Percentiles rank a stretch among this genome's conserved stretches.
phyloP scores from a whole-genome alignment of 2,329 filamentous ascomycete species.

The Zopfia rhizophila region DNA sequence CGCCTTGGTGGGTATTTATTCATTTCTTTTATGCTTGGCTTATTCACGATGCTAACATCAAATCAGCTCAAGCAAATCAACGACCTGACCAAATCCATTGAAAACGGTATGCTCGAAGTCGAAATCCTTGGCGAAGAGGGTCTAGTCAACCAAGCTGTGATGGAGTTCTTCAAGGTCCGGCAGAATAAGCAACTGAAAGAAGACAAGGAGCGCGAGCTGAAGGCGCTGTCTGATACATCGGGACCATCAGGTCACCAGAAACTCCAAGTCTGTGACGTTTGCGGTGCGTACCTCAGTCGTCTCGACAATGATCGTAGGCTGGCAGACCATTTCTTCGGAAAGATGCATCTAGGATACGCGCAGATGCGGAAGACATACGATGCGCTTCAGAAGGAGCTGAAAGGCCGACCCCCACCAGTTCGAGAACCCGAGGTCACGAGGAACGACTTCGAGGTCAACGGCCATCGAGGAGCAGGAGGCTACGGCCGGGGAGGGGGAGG shows the following conservation, averaged over 20 bases:
- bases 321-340: slow-evolving; percentile 98
- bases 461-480: slow-evolving; percentile 33
- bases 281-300: slow-evolving; percentile 90
- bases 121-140: slow-evolving; percentile 84
- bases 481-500: slow-evolving; percentile 18
- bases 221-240: slow-evolving; percentile 88
- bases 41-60: slow-evolving; percentile 23
- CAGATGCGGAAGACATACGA: slow-evolving; percentile 97
- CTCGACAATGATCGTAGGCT: slow-evolving; percentile 94
- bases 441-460: slow-evolving; percentile 36
- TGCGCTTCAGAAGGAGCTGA: slow-evolving; percentile 85
- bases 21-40: not conserved
- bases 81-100: slow-evolving; percentile 81
- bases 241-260: slow-evolving; percentile 97
- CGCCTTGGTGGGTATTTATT: slow-evolving; percentile 67
- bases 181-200: slow-evolving; percentile 83
- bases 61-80: slow-evolving; percentile 80
- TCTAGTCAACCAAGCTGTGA: slow-evolving; percentile 82
- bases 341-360: slow-evolving; percentile 98
- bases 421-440: slow-evolving; percentile 48
- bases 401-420: slow-evolving; percentile 72
- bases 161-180: slow-evolving; percentile 87
- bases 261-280: slow-evolving; percentile 97
- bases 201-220: slow-evolving; percentile 87
- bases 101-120: slow-evolving; percentile 85